Percentiles rank a stretch among this genome's conserved stretches.
Conservation (phyloP, 768 basidiomycete species). For the Lactarius sp. region DNA sequence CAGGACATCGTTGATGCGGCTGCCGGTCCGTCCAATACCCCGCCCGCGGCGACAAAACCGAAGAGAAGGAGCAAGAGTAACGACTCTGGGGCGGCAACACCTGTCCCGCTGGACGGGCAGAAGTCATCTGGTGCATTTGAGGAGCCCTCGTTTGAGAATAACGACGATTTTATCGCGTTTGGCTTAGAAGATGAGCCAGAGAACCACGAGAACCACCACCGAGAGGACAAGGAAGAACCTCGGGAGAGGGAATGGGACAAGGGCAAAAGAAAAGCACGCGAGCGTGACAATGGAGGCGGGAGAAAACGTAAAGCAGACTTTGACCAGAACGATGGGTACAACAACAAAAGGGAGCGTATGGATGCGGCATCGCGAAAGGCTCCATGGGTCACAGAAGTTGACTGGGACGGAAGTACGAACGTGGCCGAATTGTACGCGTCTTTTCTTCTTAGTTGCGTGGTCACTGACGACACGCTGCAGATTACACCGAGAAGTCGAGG, state of each 20-base stretch:
- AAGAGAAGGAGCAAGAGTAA: slow-evolving; percentile 7
- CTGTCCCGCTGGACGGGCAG: not conserved
- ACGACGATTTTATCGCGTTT: slow-evolving; percentile 21
- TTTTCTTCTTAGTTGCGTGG: not conserved
- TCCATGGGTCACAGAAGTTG: slow-evolving; percentile 62
- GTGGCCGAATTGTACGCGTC: slow-evolving; percentile 76
- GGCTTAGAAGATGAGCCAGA: slow-evolving; percentile 17
- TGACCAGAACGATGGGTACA: slow-evolving; percentile 47
- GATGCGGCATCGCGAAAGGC: slow-evolving; percentile 50
- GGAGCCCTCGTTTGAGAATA: slow-evolving; percentile 17
- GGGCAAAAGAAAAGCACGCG: slow-evolving; percentile 13
- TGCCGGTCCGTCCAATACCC: slow-evolving; percentile 5
- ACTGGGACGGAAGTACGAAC: slow-evolving; percentile 70
- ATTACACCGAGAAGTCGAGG: slow-evolving; percentile 80
- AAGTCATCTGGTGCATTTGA: not conserved
- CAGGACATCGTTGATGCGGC: not conserved
- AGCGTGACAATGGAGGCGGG: slow-evolving; percentile 30
- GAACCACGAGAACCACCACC: slow-evolving; percentile 24
- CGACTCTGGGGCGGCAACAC: slow-evolving; percentile 9
- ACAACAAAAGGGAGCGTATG: slow-evolving; percentile 48
- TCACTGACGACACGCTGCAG: slow-evolving; percentile 37
- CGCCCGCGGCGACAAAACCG: not conserved
- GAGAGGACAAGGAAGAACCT: slow-evolving; percentile 4
- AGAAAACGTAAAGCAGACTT: slow-evolving; percentile 47
- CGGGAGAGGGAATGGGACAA: slow-evolving; percentile 23